Conservation (phyloP, 2,329 filamentous ascomycete genomes). For the Apiospora kogelbergensis region DNA sequence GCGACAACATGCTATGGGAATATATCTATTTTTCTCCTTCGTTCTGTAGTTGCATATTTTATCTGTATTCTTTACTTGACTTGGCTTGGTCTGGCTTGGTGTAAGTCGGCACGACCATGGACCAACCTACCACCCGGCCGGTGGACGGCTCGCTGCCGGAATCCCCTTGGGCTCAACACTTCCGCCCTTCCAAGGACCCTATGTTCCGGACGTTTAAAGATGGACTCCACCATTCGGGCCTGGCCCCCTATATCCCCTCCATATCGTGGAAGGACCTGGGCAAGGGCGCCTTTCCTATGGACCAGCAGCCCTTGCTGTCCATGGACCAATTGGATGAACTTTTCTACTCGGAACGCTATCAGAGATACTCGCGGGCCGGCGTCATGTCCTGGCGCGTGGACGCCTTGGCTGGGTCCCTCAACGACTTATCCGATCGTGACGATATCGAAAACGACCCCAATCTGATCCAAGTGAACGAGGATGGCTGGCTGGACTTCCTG, state of each 20-base stretch:
- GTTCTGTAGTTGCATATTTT: background rate
- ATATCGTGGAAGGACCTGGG: background rate
- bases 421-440: background rate
- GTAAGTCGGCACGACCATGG: background rate
- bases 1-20: background rate
- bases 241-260: conserved; percentile 6
- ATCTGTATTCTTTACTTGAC: too few relatives aligned
- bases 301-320: background rate
- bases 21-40: background rate
- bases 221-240: conserved; percentile 8
- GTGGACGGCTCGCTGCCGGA: background rate
- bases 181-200: conserved; percentile 1
- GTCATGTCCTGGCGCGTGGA: conserved; percentile 11
- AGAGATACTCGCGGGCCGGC: background rate
- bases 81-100: too few relatives aligned
- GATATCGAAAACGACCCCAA: background rate
- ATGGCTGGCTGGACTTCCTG: conserved; percentile 4
- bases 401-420: background rate
- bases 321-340: background rate
- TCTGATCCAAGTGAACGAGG: conserved; percentile 3
- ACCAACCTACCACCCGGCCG: background rate
- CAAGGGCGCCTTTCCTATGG: too few relatives aligned
- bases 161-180: conserved; percentile 14
- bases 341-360: conserved; percentile 11
- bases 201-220: background rate